These are phyloP conservation scores for Claviceps cyperi DNA, from an alignment of 2,329 filamentous ascomycete species.

Conservation along the genomic window DNA sequence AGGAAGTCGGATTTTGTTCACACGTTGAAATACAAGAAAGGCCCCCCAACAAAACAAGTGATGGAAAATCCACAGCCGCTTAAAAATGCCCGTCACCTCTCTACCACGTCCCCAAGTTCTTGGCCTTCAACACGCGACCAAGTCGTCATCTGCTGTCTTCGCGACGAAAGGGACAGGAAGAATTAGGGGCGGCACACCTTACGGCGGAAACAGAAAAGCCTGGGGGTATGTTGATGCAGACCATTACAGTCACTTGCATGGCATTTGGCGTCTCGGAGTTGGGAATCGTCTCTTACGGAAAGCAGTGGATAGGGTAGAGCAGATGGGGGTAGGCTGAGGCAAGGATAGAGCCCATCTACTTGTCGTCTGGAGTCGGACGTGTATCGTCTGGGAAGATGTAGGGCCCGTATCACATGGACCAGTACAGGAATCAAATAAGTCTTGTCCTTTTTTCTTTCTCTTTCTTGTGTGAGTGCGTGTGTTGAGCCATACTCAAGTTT, in stretches of 20 bases:
- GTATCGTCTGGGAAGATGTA: neutral
- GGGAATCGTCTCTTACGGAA: slow-evolving; percentile 11
- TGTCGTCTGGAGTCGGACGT: neutral
- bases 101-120: neutral
- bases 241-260: slow-evolving; percentile 22
- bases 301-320: neutral
- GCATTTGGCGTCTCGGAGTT: slow-evolving; percentile 28
- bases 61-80: no score
- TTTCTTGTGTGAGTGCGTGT: no score
- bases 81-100: neutral
- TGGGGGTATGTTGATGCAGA: slow-evolving; percentile 12
- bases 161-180: neutral
- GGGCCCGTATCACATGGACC: neutral
- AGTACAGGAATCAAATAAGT: neutral
- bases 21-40: neutral
- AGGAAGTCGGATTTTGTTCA: neutral
- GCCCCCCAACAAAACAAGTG: neutral
- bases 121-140: neutral
- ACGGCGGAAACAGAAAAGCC: neutral
- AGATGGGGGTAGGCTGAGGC: neutral
- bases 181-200: neutral
- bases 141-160: neutral
- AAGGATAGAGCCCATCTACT: neutral
- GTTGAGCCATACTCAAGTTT: no score
- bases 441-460: neutral